A percentile compares a stretch with the other conserved stretches of the same genome.
phyloP scores from a whole-genome alignment of 345 rosid species.

The Eucalyptus marginata region DNA sequence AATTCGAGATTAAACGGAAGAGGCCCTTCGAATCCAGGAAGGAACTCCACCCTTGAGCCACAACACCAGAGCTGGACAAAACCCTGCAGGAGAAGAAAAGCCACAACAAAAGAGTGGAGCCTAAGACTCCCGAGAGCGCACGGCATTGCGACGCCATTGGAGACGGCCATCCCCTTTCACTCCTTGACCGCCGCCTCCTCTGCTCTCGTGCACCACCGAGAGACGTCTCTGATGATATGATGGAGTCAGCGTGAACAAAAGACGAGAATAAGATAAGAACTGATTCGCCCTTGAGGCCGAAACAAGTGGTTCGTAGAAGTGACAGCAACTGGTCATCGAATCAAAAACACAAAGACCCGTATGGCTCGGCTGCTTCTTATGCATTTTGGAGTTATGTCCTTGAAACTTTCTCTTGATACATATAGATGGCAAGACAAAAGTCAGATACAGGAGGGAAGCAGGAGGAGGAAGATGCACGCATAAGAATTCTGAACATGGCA shows the following conservation, averaged over 20 bases:
- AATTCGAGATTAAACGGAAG: slow-evolving; percentile 56
- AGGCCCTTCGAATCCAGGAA: slow-evolving; percentile 56
- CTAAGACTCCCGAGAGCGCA: not conserved
- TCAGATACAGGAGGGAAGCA: not conserved
- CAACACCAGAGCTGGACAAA: not conserved
- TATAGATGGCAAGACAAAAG: not conserved
- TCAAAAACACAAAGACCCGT: not conserved
- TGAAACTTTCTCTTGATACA: not conserved
- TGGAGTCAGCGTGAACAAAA: not conserved
- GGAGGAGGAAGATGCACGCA: not conserved
- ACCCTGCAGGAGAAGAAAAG: not conserved
- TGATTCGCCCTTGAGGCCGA: not conserved
- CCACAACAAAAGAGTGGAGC: not conserved
- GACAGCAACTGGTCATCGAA: not conserved
- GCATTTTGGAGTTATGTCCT: not conserved
- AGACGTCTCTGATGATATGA: not conserved
- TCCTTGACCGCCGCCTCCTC: not conserved
- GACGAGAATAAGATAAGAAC: not conserved
- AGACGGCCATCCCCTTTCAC: not conserved
- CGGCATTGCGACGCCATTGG: not conserved
- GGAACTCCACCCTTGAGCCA: slow-evolving; percentile 16
- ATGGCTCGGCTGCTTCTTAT: not conserved
- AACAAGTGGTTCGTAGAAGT: not conserved
- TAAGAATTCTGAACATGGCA: not conserved
- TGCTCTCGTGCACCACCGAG: not conserved